Evolutionary conservation across 176 grass and related monocot genomes (phyloP), one percentile per base, ranked within the genome.

Genomic region (Bolboschoenus planiculmis): DNA sequence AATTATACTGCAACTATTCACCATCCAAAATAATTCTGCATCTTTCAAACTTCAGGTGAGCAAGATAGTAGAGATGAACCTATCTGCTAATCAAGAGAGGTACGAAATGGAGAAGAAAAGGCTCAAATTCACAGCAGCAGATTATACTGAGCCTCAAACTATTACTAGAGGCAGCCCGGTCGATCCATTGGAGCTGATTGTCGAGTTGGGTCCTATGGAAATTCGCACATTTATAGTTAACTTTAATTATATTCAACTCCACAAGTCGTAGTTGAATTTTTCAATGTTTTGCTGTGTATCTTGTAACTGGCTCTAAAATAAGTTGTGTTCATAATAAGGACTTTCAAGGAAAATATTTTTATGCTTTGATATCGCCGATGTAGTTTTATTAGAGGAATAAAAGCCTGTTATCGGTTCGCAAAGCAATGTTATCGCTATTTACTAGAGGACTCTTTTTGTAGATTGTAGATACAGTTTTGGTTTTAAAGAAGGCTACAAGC

Each of bases 61-160:
- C 81, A 93, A 94, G 74, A 88, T 98, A 20, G 47, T 44, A 11
- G 95, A 98, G 78, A 94, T 56, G 46, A 98, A 84, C 84, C 48
- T 98, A 81, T 98, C 92, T 5, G 95, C 88, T 31, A 98, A 98
- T 84, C 95, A 97, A 90, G 88, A 93, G 63, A 89, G 89, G 1
- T 23, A 76, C 2, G 51, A 65, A 79, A 94, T 97, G 95, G 92
- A 97, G 88, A 94, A 91, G 85, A 94, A 90, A 80, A 94, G 90
- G 59, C 73, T 97, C 87, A 94, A 94, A 78, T 98, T 90, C 87
- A 94, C 87, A 84, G 87, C 79, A 16, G 66, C 89, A 74, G 95
- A 85, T 18, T 58, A 87, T 80, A 15, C 78, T 10, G 87, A 57
- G 11, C 16, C 35, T 10, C 85, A 88, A 82, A 88, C 83, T 10